These are phyloP conservation scores for Nicotiana tabacum DNA, from an alignment of 257 asterid species.

Conservation along the genomic window DNA sequence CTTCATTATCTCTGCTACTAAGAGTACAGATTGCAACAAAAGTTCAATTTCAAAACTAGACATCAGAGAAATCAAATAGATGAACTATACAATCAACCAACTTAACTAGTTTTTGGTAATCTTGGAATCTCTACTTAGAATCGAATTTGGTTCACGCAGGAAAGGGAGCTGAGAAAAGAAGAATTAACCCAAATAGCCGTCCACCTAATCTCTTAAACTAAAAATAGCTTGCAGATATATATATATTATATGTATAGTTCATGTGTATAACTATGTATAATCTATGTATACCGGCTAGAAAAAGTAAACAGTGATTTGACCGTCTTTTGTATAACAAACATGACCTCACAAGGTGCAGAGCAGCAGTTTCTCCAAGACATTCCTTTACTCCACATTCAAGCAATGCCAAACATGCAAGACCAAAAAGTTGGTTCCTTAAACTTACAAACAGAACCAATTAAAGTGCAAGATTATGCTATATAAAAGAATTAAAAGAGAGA, in stretches of 20 bases:
- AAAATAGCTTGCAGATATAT: no score
- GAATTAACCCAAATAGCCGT: no score
- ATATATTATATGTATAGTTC: no score
- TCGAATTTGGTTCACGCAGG: background rate
- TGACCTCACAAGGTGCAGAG: background rate
- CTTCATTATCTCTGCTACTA: background rate
- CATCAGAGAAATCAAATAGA: background rate
- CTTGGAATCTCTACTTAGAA: background rate
- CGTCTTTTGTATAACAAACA: background rate
- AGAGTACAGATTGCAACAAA: background rate
- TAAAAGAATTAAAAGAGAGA: background rate
- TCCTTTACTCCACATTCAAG: conserved; percentile 1
- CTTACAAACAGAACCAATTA: background rate
- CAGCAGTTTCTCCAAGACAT: background rate
- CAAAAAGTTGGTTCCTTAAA: background rate
- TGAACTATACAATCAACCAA: background rate
- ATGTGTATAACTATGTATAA: no score
- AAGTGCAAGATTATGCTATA: background rate
- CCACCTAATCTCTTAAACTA: no score
- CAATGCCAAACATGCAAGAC: background rate
- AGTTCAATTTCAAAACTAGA: background rate
- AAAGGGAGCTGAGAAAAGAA: background rate
- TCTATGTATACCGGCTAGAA: no score
- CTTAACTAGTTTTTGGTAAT: background rate
- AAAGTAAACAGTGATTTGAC: no score